Percentiles rank a stretch among this genome's conserved stretches.
Conservation (phyloP, 495 filamentous ascomycete genomes). For the Penicillium lividum region DNA sequence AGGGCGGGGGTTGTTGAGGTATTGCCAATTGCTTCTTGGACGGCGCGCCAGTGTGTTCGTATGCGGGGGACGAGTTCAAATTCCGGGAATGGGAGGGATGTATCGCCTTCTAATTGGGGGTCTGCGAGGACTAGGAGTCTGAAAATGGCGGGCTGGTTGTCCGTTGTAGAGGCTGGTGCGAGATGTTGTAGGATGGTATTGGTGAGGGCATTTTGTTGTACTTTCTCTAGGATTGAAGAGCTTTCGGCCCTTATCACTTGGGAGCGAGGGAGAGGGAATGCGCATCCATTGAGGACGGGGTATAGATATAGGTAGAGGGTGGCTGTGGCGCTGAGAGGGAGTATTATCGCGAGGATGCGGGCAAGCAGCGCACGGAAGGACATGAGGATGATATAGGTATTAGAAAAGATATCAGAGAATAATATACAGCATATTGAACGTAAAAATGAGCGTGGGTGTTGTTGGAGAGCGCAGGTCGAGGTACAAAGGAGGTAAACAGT, state of each 20-base stretch:
- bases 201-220: conserved; percentile 36
- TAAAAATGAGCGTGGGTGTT: background rate
- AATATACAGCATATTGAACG: conserved; percentile 27
- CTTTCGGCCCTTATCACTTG: conserved; percentile 4
- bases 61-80: conserved; percentile 62
- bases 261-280: conserved; percentile 64
- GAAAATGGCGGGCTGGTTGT: conserved; percentile 59
- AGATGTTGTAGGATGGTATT: conserved; percentile 54
- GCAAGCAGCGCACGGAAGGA: conserved; percentile 59
- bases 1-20: conserved; percentile 16
- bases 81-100: conserved; percentile 66
- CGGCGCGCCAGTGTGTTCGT: conserved; percentile 48
- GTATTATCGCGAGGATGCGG: conserved; percentile 62
- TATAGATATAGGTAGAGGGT: conserved; percentile 87
- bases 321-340: conserved; percentile 67
- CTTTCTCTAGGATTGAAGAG: conserved; percentile 12
- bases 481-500: conserved; percentile 3
- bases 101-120: conserved; percentile 93
- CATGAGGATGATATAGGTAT: conserved; percentile 35
- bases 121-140: conserved; percentile 88
- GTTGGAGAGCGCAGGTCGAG: background rate
- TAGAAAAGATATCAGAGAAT: conserved; percentile 17
- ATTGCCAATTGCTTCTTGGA: conserved; percentile 27
- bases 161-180: conserved; percentile 24
- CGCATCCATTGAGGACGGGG: conserved; percentile 78